Evolutionary conservation across 1,284 basidiomycete species (phyloP), one percentile per base, ranked within the genome.

Genomic region (Ganoderma sp.): DNA sequence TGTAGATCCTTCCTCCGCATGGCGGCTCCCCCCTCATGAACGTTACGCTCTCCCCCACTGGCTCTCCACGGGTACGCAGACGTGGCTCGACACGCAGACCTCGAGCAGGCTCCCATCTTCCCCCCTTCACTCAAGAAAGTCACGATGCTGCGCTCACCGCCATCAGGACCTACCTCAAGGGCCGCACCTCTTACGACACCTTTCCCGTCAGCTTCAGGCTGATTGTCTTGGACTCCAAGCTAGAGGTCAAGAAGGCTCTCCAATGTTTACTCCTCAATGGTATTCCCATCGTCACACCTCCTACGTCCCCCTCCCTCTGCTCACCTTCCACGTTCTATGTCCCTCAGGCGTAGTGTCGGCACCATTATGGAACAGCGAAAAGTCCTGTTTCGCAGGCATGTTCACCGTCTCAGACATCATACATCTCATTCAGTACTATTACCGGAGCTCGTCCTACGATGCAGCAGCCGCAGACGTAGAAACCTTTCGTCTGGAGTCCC

Each of bases 401-500:
- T 92, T 98, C 75, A 98, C 96, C 9, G 94, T 98, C 15, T 88
- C 95, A 68, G 96, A 98, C 78, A 95, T 98, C 78, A 97, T 98
- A 70, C 96, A 98, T 78, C 88, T 98, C 70, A 98, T 98, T 71
- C 96, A 98, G 77, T 97, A 96, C 82, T 98, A 98, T 81, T 97
- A 97, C 79, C 88, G 91, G 66, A 92, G 92, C 19, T 88, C 93
- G 10, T 89, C 88, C 43, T 99, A 97, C 81, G 96, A 96, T 74
- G 90, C 89, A 61, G 97, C 96, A 0, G 89, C 92, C 0, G 87
- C 91, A 28, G 96, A 99, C 75, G 97, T 99, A 0, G 97, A 99
- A 78, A 93, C 89, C n/a, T 95, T 99, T 80, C 88, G 94, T 54
- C 84, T 99, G 43, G 94, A 97, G 76, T 90, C 90, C 60, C 82